Evolutionary conservation across 768 basidiomycete species (phyloP).

Genomic region (Tephrocybe sp.): DNA sequence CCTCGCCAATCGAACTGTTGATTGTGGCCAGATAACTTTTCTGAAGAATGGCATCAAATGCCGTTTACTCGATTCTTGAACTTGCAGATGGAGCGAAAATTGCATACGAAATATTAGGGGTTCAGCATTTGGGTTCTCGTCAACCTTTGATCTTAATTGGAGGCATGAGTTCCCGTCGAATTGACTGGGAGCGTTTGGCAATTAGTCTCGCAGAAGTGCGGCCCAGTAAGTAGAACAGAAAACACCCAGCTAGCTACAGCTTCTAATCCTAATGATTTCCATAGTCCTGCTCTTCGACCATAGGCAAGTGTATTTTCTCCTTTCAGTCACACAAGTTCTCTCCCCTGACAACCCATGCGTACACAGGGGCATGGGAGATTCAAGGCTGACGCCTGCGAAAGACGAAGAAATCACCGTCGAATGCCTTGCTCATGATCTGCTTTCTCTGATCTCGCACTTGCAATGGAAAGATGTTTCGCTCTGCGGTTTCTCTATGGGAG

Average conservation of each 20-base stretch:
- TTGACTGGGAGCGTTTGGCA: constrained; percentile 38
- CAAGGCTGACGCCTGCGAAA: constrained; percentile 25
- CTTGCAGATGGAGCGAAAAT: constrained; percentile 41
- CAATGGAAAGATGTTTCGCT: constrained; percentile 40
- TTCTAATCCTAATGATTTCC: neutral
- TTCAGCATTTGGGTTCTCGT: constrained; percentile 24
- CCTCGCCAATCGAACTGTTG: no score
- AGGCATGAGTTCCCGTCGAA: constrained; percentile 37
- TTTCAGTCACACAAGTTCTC: neutral
- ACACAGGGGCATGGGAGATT: constrained; percentile 45
- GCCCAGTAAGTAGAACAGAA: constrained; percentile 29
- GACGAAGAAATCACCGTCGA: constrained; percentile 41
- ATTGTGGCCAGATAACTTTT: no score
- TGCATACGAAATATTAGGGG: constrained; percentile 39
- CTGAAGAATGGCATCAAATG: neutral
- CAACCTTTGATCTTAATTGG: constrained; percentile 40
- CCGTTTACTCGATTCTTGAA: constrained; percentile 19
- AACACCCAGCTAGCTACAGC: no score
- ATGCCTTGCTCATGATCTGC: constrained; percentile 41
- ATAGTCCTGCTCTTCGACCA: constrained; percentile 45
- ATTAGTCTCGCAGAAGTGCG: constrained; percentile 30
- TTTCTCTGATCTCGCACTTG: constrained; percentile 31
- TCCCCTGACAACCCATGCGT: neutral
- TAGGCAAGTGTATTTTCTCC: constrained; percentile 10
- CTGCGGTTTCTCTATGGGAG: constrained; percentile 54